Percentiles rank a stretch among this genome's conserved stretches.
phyloP scores from a whole-genome alignment of 495 filamentous ascomycete genomes.

The Penicillium pulvis region DNA sequence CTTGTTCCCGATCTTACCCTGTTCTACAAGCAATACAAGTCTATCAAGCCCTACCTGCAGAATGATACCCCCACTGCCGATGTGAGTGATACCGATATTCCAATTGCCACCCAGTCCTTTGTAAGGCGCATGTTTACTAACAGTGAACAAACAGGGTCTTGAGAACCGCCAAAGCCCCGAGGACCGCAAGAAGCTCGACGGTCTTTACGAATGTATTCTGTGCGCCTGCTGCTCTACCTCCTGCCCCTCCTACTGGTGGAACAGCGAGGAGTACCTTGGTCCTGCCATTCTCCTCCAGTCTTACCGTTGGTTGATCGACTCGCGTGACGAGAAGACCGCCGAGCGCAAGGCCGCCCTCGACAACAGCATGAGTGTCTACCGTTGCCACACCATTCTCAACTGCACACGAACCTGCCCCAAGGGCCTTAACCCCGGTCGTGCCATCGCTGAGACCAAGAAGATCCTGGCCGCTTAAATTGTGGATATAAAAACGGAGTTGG shows the following conservation, averaged over 20 bases:
- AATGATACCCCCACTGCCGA: constrained; percentile 74
- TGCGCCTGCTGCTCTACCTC: constrained; percentile 99
- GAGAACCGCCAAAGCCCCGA: constrained; percentile 87
- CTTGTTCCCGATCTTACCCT: constrained; percentile 94
- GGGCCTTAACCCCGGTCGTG: constrained; percentile 91
- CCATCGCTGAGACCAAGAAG: constrained; percentile 99
- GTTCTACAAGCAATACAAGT: constrained; percentile 99
- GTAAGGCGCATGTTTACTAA: constrained; percentile 4
- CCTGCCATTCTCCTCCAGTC: constrained; percentile 94
- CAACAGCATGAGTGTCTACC: constrained; percentile 97
- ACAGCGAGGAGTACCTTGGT: constrained; percentile 95
- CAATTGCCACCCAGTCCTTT: not conserved
- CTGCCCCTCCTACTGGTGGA: constrained; percentile 99
- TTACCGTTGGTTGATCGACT: constrained; percentile 94
- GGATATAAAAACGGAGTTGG: constrained; percentile 41
- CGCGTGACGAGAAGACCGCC: constrained; percentile 81
- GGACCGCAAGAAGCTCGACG: constrained; percentile 95
- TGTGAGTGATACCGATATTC: constrained; percentile 49
- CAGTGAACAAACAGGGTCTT: constrained; percentile 59
- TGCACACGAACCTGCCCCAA: constrained; percentile 96
- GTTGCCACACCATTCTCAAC: constrained; percentile 99
- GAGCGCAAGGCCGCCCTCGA: constrained; percentile 89
- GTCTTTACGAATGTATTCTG: constrained; percentile 98
- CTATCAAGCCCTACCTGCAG: constrained; percentile 98
- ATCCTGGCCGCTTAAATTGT: constrained; percentile 64